Evolutionary conservation across 192 early-diverging fungal genomes (phyloP), one percentile per base, ranked within the genome.

Genomic region (Mortierella claussenii): DNA sequence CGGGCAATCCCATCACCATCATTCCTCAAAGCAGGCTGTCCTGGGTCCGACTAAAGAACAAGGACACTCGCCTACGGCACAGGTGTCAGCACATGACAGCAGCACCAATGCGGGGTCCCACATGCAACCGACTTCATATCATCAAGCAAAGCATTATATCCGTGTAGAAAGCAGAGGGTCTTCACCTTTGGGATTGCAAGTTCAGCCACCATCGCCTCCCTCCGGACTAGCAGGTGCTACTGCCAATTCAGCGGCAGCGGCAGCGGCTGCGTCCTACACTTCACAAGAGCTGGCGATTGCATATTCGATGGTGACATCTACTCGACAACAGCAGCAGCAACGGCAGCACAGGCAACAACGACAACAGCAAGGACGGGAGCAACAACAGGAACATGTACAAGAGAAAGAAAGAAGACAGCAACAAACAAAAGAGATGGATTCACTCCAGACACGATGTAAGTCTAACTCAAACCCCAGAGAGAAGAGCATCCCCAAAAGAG

Each of bases 251-350:
- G 63, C 63, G 5, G 53, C 63, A 7, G 63, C 61, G 15, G 50
- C 63, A 0, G 63, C 50, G 1, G 63, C 63, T 3, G 50, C 50
- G 12, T 65, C 51, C 1, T 65, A 65, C 26, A 65, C 63, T 15
- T 65, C 63, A 0, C 63, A 55, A 27, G 63, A 65, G 13, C 52
- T 65, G 1, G 63, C 63, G n/a, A 65, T 65, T 47, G 63, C 63
- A 10, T 65, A 55, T 32, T 65, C 63, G 9, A 65, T 65, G 63
- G 52, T 65, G 3, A 65, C 63, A 6, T 65, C 63, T 12, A 65
- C 63, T 13, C 63, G 28, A 46, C 33, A 55, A 20, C 28, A 67
- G 6, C 54, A 67, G 33, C 40, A 56, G 20, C 53, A 65, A 24
- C n/a, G 55, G 20, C 40, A 36, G 15, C 46, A 24, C 4, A 34